Evolutionary conservation across 2,329 filamentous ascomycete genomes (phyloP).

Genomic region (Pyricularia grisea): DNA sequence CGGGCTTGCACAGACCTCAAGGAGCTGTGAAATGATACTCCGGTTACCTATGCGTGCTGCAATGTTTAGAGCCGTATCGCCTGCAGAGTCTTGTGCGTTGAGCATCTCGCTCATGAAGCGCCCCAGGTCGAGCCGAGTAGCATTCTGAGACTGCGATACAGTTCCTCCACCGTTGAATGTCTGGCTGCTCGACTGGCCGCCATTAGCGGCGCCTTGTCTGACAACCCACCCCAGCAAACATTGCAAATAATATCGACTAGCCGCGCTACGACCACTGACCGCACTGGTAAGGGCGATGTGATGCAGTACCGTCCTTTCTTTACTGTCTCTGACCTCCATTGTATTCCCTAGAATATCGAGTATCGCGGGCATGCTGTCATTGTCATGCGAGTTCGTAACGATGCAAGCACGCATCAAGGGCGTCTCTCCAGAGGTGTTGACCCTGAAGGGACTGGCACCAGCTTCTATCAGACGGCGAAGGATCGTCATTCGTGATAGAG

Average conservation of each 20-base stretch:
- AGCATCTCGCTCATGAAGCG: constrained; percentile 97
- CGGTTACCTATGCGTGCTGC: constrained; percentile 87
- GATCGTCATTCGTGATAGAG: constrained; percentile 75
- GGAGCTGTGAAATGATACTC: constrained; percentile 90
- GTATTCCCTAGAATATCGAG: constrained; percentile 82
- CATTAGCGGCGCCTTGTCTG: constrained; percentile 52
- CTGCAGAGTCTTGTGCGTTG: constrained; percentile 86
- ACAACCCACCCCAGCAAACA: constrained; percentile 91
- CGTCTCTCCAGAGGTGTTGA: constrained; percentile 85
- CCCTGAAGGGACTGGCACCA: constrained; percentile 78
- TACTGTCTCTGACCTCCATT: constrained; percentile 82
- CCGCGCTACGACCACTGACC: constrained; percentile 84
- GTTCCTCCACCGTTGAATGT: constrained; percentile 11
- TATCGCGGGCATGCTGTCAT: constrained; percentile 80
- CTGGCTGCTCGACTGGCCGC: constrained; percentile 14
- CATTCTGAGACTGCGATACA: constrained; percentile 12
- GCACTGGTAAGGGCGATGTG: constrained; percentile 95
- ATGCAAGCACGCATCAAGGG: constrained; percentile 86
- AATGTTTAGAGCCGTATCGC: constrained; percentile 90
- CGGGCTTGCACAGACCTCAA: constrained; percentile 93
- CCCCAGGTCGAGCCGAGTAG: constrained; percentile 71
- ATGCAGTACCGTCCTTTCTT: constrained; percentile 85
- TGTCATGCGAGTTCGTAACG: constrained; percentile 90
- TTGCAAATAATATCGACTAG: constrained; percentile 93
- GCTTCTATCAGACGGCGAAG: constrained; percentile 72